A percentile compares a stretch with the other conserved stretches of the same genome.
phyloP scores from a whole-genome alignment of 148 eudicot genomes.

The Dianthus caryophyllus region DNA sequence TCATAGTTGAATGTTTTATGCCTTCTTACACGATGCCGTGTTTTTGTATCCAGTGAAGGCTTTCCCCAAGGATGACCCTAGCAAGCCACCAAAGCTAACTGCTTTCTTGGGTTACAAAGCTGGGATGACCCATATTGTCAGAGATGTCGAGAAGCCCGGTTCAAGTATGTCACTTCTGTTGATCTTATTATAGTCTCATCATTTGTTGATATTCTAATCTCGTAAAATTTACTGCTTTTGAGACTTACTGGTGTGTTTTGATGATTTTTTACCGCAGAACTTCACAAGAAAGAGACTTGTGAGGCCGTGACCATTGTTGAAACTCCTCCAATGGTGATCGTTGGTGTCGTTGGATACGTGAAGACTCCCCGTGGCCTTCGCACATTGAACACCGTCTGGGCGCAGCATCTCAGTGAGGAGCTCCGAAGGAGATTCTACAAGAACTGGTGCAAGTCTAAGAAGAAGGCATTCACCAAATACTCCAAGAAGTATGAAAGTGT shows the following conservation, averaged over 20 bases:
- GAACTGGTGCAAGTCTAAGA: constrained; percentile 82
- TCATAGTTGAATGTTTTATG: neutral
- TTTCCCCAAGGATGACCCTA: constrained; percentile 73
- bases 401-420: constrained; percentile 69
- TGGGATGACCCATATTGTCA: constrained; percentile 81
- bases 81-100: constrained; percentile 58
- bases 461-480: constrained; percentile 79
- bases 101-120: constrained; percentile 83
- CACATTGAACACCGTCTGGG: constrained; percentile 77
- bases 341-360: constrained; percentile 67
- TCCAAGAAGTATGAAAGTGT: constrained; percentile 54
- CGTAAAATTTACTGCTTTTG: neutral
- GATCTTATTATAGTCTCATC: too few species aligned
- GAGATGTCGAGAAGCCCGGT: constrained; percentile 78
- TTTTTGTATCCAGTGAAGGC: constrained; percentile 52
- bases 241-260: too few species aligned
- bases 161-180: constrained; percentile 54
- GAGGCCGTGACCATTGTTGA: constrained; percentile 77
- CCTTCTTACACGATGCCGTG: neutral
- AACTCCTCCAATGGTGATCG: constrained; percentile 69
- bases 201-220: neutral
- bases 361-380: constrained; percentile 78
- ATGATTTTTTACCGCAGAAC: constrained; percentile 33
- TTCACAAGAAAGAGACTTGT: constrained; percentile 83
- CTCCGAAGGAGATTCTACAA: constrained; percentile 70